Evolutionary conservation across 139 green algal species (phyloP).

Genomic region (Edaphochlamys debaryana): DNA sequence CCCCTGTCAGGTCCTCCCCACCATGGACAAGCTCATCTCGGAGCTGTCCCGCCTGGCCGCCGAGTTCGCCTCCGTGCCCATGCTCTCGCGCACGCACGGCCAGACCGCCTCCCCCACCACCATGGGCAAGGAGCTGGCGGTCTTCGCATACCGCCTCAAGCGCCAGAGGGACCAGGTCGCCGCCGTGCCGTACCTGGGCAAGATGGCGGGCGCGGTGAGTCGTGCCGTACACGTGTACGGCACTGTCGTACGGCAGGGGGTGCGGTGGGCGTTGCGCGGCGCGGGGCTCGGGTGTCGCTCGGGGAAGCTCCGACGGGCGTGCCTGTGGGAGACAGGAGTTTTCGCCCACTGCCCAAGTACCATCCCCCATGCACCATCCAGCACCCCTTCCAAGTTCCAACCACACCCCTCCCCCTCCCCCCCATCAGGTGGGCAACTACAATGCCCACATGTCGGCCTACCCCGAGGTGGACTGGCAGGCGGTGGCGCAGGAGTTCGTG

Average conservation of each 20-base stretch:
- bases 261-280: too few relatives aligned
- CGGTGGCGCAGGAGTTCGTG: conserved; percentile 61
- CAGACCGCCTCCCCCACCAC: conserved; percentile 98
- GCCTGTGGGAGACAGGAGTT: too few relatives aligned
- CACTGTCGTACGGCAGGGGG: too few relatives aligned
- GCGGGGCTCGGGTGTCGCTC: too few relatives aligned
- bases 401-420: too few relatives aligned
- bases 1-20: conserved; percentile 76
- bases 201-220: conserved; percentile 92
- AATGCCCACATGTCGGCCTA: conserved; percentile 98
- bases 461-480: conserved; percentile 93
- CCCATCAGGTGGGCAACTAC: conserved; percentile 92
- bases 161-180: conserved; percentile 73
- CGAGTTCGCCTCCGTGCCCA: conserved; percentile 89
- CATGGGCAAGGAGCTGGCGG: conserved; percentile 99
- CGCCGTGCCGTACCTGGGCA: conserved; percentile 82
- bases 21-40: conserved; percentile 89
- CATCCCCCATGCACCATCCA: too few relatives aligned
- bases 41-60: conserved; percentile 76
- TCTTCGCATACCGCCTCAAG: conserved; percentile 88
- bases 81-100: conserved; percentile 97
- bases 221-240: too few relatives aligned
- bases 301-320: too few relatives aligned
- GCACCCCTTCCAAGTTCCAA: too few relatives aligned
- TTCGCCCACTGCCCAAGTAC: too few relatives aligned